Base-by-base conservation (phyloP, 2,329 filamentous ascomycete species). In the Dothistroma pini region DNA sequence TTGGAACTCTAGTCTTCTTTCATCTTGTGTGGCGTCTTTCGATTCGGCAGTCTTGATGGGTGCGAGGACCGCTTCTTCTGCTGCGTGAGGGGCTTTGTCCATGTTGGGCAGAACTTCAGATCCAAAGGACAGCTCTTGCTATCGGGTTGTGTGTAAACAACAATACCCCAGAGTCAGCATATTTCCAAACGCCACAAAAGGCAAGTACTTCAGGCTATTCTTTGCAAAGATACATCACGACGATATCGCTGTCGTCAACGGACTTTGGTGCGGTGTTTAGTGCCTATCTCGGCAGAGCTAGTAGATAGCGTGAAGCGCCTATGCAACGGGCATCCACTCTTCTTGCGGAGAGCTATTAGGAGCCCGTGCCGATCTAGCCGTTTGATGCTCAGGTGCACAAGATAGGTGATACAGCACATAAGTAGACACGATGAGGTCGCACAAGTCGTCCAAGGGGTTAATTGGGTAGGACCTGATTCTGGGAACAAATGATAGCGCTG, bases 311-410 rank as follows among this genome's bases (percentile, higher is more conserved):
- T 35, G 29, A n/a, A 12, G 51, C 51, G 51, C n/a, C 31, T n/a
- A 53, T 53, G 51, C 51, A 53, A 53, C 11, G 34, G 16, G 31
- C n/a, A 53, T 53, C 51, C 51, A 53, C 51, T 53, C 51, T 10
- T 21, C 10, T 51, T 51, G 48, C 48, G 48, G 48, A 51, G 48
- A 51, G 22, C 21, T 51, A 19, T 51, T 14, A 51, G 48, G 29
- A 53, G 51, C 51, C 51, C 51, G 51, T 53, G 51, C 51, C 51
- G 51, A 32, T 53, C 25, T 32, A 35, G n/a, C 25, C 51, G 51
- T 16, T 14, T 44, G 41, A 44, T 19, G n/a, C 41, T 44, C 4
- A 44, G 41, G 9, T 44, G 41, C 16, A 1, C 12, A 44, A 44
- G 41, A 44, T n/a, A 44, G 41, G 41, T 44, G 41, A 44, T 44